These are phyloP conservation scores for Recurvomyces mirabilis DNA, from an alignment of 495 filamentous ascomycete genomes.

Conservation along the genomic window DNA sequence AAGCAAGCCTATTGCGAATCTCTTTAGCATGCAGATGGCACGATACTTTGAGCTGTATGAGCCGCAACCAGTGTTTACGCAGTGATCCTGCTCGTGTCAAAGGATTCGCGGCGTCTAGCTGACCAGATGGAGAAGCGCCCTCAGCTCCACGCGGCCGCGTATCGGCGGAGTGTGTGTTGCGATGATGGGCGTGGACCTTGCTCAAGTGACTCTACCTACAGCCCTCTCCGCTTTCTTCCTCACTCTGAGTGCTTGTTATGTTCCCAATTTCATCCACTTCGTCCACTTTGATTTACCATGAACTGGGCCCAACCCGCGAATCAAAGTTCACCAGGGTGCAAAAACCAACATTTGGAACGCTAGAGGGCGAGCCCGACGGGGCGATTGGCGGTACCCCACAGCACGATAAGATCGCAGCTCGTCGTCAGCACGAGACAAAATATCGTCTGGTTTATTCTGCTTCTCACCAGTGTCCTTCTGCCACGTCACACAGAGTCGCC, in stretches of 20 bases:
- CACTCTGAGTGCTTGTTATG: too few relatives aligned
- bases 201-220: too few relatives aligned
- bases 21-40: not conserved
- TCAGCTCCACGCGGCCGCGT: not conserved
- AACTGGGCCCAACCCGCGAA: too few relatives aligned
- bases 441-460: not conserved
- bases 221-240: too few relatives aligned
- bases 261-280: too few relatives aligned
- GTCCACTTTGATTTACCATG: too few relatives aligned
- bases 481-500: conserved; percentile 10
- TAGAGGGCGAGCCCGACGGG: not conserved
- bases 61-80: not conserved
- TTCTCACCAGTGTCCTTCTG: conserved; percentile 1
- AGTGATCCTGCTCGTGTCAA: not conserved
- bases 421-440: conserved; percentile 1
- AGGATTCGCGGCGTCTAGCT: conserved; percentile 2
- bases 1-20: conserved; percentile 5
- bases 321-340: too few relatives aligned
- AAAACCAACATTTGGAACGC: conserved; percentile 5
- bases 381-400: not conserved
- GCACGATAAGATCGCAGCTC: too few relatives aligned
- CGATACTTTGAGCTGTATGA: conserved; percentile 6
- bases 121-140: not conserved
- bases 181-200: too few relatives aligned
- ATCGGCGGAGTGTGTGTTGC: too few relatives aligned